phyloP scores from a whole-genome alignment of 1,139 yeast genomes.

The Saccharomycopsis hybrid region DNA sequence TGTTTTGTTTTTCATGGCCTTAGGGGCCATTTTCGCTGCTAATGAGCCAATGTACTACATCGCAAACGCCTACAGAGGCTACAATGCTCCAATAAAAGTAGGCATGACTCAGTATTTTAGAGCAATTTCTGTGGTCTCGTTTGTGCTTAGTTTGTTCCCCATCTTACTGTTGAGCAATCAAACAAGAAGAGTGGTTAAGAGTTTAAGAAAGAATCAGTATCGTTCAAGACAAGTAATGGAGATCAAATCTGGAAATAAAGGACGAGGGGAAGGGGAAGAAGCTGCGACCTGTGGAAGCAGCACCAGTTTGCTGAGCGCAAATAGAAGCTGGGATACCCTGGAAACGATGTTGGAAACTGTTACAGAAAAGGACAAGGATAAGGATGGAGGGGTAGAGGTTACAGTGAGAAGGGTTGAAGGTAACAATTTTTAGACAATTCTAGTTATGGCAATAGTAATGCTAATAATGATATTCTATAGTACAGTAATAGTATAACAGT shows the following conservation, averaged over 20 bases:
- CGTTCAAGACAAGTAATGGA: background rate
- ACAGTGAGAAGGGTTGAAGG: too few species aligned
- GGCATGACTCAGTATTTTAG: constrained; percentile 3
- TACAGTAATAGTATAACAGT: too few species aligned
- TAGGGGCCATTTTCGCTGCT: background rate
- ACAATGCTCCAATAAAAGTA: background rate
- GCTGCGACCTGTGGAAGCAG: too few species aligned
- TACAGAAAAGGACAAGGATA: too few species aligned
- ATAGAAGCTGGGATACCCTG: too few species aligned
- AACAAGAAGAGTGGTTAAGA: background rate
- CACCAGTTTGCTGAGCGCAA: too few species aligned
- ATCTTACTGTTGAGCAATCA: background rate
- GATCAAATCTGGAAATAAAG: constrained; percentile 4
- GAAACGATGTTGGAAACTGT: too few species aligned
- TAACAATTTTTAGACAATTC: too few species aligned
- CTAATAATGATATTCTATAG: too few species aligned
- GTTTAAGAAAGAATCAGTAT: background rate
- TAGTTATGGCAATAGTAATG: too few species aligned
- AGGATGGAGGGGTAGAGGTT: too few species aligned
- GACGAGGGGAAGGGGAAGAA: too few species aligned
- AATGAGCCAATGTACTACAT: constrained; percentile 2
- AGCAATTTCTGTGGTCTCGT: background rate
- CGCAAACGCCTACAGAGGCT: background rate
- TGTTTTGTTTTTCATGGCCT: background rate
- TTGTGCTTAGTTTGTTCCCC: constrained; percentile 1